Evolutionary conservation across 768 basidiomycete genomes (phyloP).

Genomic region (Leucosporidium creatinivorum): DNA sequence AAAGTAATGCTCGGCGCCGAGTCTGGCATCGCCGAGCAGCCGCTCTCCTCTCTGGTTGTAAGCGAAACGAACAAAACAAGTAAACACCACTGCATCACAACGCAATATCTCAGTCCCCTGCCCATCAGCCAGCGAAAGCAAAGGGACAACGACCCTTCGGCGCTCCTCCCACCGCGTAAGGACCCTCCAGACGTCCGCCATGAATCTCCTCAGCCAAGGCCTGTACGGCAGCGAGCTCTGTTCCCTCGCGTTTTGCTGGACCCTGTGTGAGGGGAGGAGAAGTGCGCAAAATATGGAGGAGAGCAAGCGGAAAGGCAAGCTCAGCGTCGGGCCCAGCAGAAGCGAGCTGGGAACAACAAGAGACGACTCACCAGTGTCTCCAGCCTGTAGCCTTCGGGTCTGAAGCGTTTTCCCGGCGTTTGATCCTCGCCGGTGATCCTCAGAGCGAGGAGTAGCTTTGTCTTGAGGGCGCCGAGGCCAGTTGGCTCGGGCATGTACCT

Average conservation of each 20-base stretch:
- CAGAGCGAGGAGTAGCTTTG: background rate
- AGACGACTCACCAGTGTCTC: background rate
- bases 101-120: background rate
- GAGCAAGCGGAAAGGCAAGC: too few relatives aligned
- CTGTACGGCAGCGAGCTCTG: background rate
- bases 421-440: background rate
- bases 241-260: background rate
- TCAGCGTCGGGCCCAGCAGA: background rate
- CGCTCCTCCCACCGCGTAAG: slow-evolving; percentile 2
- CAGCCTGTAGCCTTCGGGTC: background rate
- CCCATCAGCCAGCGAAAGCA: background rate
- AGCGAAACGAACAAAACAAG: too few relatives aligned
- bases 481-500: background rate
- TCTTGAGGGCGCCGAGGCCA: background rate
- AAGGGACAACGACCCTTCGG: background rate
- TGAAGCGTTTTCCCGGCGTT: background rate
- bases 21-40: too few relatives aligned
- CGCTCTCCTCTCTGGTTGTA: too few relatives aligned
- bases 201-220: background rate
- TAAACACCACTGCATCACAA: too few relatives aligned
- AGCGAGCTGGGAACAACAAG: background rate
- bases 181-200: background rate
- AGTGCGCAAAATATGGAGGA: too few relatives aligned
- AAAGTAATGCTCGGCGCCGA: too few relatives aligned
- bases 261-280: background rate